These are phyloP conservation scores for Paecilomyces sp. DNA, from an alignment of 2,329 filamentous ascomycete species.

Conservation along the genomic window DNA sequence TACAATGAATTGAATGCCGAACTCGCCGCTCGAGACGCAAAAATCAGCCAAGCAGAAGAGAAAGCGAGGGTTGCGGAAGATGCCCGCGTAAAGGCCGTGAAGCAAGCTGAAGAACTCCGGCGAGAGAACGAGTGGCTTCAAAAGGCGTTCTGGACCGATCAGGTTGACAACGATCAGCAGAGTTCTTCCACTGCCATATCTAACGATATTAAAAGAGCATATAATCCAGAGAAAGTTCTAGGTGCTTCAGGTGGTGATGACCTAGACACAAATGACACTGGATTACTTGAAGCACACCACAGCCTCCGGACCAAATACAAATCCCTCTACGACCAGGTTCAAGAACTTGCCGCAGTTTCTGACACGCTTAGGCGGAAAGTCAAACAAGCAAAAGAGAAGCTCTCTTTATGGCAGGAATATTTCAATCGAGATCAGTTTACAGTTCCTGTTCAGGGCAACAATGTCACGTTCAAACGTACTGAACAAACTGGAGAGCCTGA, in stretches of 20 bases:
- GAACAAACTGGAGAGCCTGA: neutral
- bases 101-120: slow-evolving; percentile 14
- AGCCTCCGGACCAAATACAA: slow-evolving; percentile 22
- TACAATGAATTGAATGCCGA: slow-evolving; percentile 17
- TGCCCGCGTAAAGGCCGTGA: slow-evolving; percentile 10
- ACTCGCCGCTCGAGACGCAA: slow-evolving; percentile 14
- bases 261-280: neutral
- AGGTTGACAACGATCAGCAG: slow-evolving; percentile 7
- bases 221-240: slow-evolving; percentile 18
- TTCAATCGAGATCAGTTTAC: slow-evolving; percentile 23
- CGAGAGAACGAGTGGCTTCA: slow-evolving; percentile 14
- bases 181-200: slow-evolving; percentile 8
- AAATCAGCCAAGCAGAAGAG: slow-evolving; percentile 15
- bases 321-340: slow-evolving; percentile 23
- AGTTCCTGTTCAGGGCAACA: slow-evolving; percentile 16
- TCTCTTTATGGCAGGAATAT: slow-evolving; percentile 20
- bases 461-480: slow-evolving; percentile 21
- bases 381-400: slow-evolving; percentile 27
- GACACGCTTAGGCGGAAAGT: slow-evolving; percentile 21
- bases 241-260: slow-evolving; percentile 3
- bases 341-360: slow-evolving; percentile 19
- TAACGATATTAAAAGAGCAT: slow-evolving; percentile 16
- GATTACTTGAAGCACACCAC: slow-evolving; percentile 10
- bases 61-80: slow-evolving; percentile 12
- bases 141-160: slow-evolving; percentile 12